A percentile compares a stretch with the other conserved stretches of the same genome.
phyloP scores from a whole-genome alignment of 371 early-diverging fungal species.

The Choanephora cucurbitarum region DNA sequence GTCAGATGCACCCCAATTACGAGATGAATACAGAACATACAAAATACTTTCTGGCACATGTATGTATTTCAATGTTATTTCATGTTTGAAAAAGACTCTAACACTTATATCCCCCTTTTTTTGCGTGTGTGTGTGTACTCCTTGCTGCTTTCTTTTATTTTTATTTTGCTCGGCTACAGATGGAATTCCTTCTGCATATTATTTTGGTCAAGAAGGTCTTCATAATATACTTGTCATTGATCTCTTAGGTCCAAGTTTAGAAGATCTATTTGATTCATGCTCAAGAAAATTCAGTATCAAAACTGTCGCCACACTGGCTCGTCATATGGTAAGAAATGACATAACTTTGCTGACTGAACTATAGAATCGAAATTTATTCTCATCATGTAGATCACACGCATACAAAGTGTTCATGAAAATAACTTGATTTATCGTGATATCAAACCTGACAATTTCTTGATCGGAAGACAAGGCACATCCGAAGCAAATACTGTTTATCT shows the following conservation, averaged over 20 bases:
- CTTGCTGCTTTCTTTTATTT: slow-evolving; percentile 35
- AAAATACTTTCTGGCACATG: slow-evolving; percentile 76
- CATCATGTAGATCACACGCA: slow-evolving; percentile 69
- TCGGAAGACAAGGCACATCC: slow-evolving; percentile 67
- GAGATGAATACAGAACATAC: slow-evolving; percentile 91
- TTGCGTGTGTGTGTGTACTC: not conserved
- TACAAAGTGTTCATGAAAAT: slow-evolving; percentile 92
- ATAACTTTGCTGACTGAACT: not conserved
- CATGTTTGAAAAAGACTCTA: not conserved
- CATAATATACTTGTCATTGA: slow-evolving; percentile 93
- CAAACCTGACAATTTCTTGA: slow-evolving; percentile 98
- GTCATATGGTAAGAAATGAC: slow-evolving; percentile 73
- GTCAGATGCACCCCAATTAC: slow-evolving; percentile 90
- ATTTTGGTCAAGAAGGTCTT: slow-evolving; percentile 92
- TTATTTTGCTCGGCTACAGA: slow-evolving; percentile 56
- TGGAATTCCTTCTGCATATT: slow-evolving; percentile 84
- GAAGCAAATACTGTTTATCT: slow-evolving; percentile 57
- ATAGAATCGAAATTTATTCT: not conserved
- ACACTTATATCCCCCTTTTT: not conserved
- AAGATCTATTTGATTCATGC: slow-evolving; percentile 93
- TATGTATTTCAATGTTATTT: slow-evolving; percentile 23
- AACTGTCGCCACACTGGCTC: slow-evolving; percentile 91
- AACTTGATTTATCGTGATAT: slow-evolving; percentile 97
- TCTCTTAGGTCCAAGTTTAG: slow-evolving; percentile 89
- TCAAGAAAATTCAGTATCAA: slow-evolving; percentile 85